Evolutionary conservation across 2,329 filamentous ascomycete genomes (phyloP).

Genomic region (Claviceps purpurea): DNA sequence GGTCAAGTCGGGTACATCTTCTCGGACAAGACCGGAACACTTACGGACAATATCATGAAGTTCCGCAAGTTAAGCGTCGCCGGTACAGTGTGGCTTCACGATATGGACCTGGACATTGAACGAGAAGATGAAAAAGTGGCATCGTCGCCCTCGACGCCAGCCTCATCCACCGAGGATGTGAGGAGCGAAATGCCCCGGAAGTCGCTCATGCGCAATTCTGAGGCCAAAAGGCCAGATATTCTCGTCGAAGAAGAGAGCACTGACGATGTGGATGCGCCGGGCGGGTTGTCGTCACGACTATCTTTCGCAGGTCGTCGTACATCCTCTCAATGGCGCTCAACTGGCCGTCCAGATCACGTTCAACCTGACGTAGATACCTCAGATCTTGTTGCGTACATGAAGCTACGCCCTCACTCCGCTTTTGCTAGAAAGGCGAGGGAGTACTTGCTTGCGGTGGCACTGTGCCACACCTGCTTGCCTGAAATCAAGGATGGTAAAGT

Average conservation of each 20-base stretch:
- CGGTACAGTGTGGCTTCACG: conserved; percentile 79
- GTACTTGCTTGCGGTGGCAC: conserved; percentile 69
- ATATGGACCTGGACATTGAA: conserved; percentile 45
- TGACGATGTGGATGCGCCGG: conserved; percentile 10
- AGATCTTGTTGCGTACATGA: conserved; percentile 68
- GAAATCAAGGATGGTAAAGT: conserved; percentile 58
- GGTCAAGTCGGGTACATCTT: conserved; percentile 86
- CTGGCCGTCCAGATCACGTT: conserved; percentile 31
- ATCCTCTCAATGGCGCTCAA: conserved; percentile 37
- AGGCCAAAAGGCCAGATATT: conserved; percentile 17
- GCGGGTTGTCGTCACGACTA: conserved; percentile 17
- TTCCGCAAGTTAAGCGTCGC: conserved; percentile 87
- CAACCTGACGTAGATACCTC: conserved; percentile 51
- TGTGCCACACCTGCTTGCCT: conserved; percentile 85
- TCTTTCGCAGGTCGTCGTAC: conserved; percentile 27
- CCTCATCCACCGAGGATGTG: conserved; percentile 1
- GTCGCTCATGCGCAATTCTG: conserved; percentile 15
- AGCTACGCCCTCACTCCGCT: conserved; percentile 56
- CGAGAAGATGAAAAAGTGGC: conserved; percentile 15
- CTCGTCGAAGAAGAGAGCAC: conserved; percentile 14
- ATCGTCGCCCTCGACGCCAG: not conserved
- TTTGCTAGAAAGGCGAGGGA: conserved; percentile 71
- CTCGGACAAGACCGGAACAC: conserved; percentile 86
- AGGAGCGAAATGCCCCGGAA: conserved; percentile 8
- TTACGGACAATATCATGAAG: conserved; percentile 92